Base-by-base conservation (phyloP, 371 early-diverging fungal species). In the Polyrhizophydium stewartii region DNA sequence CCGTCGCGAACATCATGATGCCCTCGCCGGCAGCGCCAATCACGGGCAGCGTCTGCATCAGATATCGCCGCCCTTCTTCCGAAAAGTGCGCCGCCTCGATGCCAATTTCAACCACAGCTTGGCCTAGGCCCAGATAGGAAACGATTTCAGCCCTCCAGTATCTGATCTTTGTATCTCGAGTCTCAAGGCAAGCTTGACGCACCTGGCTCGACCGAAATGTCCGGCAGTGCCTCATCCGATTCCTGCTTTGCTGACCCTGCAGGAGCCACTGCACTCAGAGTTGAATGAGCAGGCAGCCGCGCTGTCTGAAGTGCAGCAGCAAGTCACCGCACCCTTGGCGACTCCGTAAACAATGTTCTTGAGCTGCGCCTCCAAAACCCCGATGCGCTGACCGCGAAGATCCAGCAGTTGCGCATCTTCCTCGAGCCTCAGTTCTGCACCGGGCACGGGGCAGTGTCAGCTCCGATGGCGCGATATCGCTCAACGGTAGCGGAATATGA, bases 401-500 rank as follows among this genome's bases (percentile, higher is more conserved):
- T 79, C 79, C 5, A 76, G 61, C 51, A 79, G 68, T 33, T 78
- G 40, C 0, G 74, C 59, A 62, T 73, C 67, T 56, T 82, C 78
- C 43, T 77, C 79, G 25, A 82, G 64, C 16, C 75, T 41, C 22
- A 79, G 53, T 55, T 81, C 81, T 79, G 56, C 13, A 58, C 21
- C 2, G 47, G 1, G 27, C 25, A 7, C n/a, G n/a, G n/a, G n/a
- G n/a, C n/a, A n/a, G n/a, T 43, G n/a, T n/a, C 16, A 43, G 43
- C n/a, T 43, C 16, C 43, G n/a, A 43, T 43, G 43, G 43, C 43
- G n/a, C n/a, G n/a, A n/a, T n/a, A n/a, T n/a, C n/a, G n/a, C n/a
- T n/a, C n/a, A n/a, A 50, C 12, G n/a, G 27, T 25, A 50, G 9
- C 31, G 10, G 51, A 50, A 50, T 50, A 50, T 27, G 12, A 43